A percentile compares a stretch with the other conserved stretches of the same genome.
phyloP scores from a whole-genome alignment of 2,329 filamentous ascomycete genomes.

The Lizonia empirigonia region DNA sequence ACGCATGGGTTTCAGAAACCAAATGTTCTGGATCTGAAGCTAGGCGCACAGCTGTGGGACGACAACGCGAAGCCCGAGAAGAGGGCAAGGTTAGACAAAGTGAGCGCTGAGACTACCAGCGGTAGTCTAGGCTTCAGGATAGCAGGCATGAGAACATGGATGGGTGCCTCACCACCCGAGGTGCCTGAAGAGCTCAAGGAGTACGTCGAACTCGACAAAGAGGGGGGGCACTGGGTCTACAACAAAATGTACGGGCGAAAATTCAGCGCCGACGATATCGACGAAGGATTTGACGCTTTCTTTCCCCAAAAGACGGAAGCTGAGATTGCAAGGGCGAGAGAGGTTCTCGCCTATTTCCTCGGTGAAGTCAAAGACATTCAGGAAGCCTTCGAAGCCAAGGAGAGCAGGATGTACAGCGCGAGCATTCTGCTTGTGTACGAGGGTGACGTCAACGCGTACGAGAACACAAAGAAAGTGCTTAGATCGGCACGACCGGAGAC shows the following conservation, averaged over 20 bases:
- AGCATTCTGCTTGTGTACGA: constrained; percentile 71
- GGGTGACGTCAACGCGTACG: constrained; percentile 63
- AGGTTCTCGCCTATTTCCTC: constrained; percentile 51
- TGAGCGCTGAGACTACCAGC: constrained; percentile 64
- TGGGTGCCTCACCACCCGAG: constrained; percentile 31
- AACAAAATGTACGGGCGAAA: constrained; percentile 70
- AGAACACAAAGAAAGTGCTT: constrained; percentile 47
- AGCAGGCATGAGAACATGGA: constrained; percentile 68
- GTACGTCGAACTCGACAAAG: constrained; percentile 50
- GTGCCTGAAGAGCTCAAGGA: constrained; percentile 37
- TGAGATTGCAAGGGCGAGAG: constrained; percentile 50
- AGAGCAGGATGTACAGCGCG: constrained; percentile 71
- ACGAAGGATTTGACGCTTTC: constrained; percentile 64
- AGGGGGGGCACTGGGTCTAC: constrained; percentile 63
- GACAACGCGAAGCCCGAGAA: constrained; percentile 67
- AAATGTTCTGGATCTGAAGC: constrained; percentile 92
- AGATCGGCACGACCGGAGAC: constrained; percentile 14
- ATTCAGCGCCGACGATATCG: constrained; percentile 60
- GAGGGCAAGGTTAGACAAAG: constrained; percentile 63
- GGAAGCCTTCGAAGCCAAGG: constrained; percentile 63
- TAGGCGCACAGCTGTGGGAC: constrained; percentile 85
- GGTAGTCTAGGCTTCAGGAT: constrained; percentile 66
- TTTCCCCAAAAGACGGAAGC: constrained; percentile 42
- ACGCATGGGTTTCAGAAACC: constrained; percentile 79
- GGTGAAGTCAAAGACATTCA: constrained; percentile 61